These are phyloP conservation scores for Globisporangium sylvaticum DNA, from an alignment of 352 stramenopile genomes.

Conservation along the genomic window DNA sequence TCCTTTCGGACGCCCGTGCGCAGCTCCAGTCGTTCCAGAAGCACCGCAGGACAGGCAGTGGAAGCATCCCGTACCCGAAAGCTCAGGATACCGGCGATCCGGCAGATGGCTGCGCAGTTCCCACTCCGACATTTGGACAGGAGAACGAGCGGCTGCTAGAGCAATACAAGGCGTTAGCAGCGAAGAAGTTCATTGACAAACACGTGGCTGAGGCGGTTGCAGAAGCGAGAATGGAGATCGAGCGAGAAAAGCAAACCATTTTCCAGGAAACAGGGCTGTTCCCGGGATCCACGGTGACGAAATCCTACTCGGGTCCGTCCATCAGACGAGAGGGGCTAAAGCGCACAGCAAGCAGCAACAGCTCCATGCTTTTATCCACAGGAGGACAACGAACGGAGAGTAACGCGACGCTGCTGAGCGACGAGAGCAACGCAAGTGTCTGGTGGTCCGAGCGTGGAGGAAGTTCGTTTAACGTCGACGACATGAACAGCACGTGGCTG, in stretches of 20 bases:
- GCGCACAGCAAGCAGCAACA: conserved; percentile 16
- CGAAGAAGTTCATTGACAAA: conserved; percentile 72
- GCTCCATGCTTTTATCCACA: conserved; percentile 23
- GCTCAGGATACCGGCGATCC: background rate
- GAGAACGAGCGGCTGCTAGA: conserved; percentile 42
- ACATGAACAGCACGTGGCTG: conserved; percentile 36
- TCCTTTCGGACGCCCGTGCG: conserved; percentile 59
- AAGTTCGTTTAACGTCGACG: conserved; percentile 34
- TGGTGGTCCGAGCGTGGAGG: conserved; percentile 45
- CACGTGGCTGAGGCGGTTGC: conserved; percentile 62
- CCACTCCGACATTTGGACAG: conserved; percentile 3
- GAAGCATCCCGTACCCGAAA: conserved; percentile 21
- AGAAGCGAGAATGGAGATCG: conserved; percentile 60
- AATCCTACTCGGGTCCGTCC: background rate
- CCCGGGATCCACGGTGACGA: conserved; percentile 27
- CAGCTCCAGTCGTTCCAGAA: conserved; percentile 46
- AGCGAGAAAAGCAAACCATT: conserved; percentile 62
- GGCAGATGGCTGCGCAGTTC: background rate
- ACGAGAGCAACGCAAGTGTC: conserved; percentile 30
- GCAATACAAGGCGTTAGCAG: conserved; percentile 42
- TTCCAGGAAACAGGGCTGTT: conserved; percentile 66
- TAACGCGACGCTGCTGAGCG: conserved; percentile 29
- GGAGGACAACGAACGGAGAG: conserved; percentile 29
- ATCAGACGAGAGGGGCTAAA: conserved; percentile 7
- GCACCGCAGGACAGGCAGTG: conserved; percentile 42